Base-by-base conservation (phyloP, 2,329 filamentous ascomycete species). In the Nigrospora osmanthi region DNA sequence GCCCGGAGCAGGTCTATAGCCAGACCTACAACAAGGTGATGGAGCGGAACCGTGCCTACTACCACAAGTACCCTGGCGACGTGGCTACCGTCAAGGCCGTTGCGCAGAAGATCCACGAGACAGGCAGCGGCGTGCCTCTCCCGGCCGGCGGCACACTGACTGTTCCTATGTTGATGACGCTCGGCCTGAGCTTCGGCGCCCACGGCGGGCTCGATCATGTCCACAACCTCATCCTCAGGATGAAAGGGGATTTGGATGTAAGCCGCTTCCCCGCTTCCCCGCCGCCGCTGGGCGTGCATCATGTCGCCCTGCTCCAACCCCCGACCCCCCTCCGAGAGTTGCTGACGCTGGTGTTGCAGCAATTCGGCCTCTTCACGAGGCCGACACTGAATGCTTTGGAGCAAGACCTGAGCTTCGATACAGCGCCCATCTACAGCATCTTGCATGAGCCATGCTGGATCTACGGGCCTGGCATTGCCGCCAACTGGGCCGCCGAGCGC, bases 371-470 rank as follows among this genome's bases (percentile, higher is more conserved):
- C 54, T 68, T 96, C 48, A 89, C 85, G 0, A 75, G 81, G 15
- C 80, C 83, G 1, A 85, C 86, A 0, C 73, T 95, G 4, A 69
- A 77, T 4, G 70, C 75, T 0, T 69, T 95, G 19, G 89, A 95
- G 60, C 65, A 72, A 16, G 76, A 77, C 42, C 75, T 82, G 3
- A 71, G 75, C 3, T 89, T 89, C 57, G 89, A 96, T 57, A 76
- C 79, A 35, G 80, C 82, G 53, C 80, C 91, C 45, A 79, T 96
- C 48, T 97, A 96, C 60, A 85, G 87, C 19, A 72, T 96, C 35
- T 69, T 96, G 3, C 91, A 97, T 60, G 91, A 97, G 64, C 75
- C 87, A 9, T 84, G 90, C 54, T 97, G 96, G 70, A 91, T 85
- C 61, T 80, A 86, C 62, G 78, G 79, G 48, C 77, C 71, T 4